Conservation (phyloP, 208 protist species). For the Jaenimonas drosophilae region DNA sequence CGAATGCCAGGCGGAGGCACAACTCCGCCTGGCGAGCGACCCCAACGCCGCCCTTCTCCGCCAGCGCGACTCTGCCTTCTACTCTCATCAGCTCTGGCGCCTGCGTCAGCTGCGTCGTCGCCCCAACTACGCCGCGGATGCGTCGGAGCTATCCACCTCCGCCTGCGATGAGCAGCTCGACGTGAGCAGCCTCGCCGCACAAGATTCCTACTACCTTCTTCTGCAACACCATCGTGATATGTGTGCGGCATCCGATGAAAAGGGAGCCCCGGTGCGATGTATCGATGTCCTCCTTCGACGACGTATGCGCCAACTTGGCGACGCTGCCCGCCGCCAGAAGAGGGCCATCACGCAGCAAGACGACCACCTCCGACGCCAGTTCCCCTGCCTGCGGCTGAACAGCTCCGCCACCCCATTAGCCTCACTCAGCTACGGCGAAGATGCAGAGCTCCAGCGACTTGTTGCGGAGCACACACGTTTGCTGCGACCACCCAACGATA, state of each 20-base stretch:
- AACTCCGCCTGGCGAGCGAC: slow-evolving; percentile 22
- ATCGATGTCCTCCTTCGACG: slow-evolving; percentile 25
- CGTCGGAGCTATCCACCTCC: background rate
- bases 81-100: slow-evolving; percentile 31
- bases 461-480: slow-evolving; percentile 18
- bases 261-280: slow-evolving; percentile 13
- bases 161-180: background rate
- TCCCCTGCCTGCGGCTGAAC: slow-evolving; percentile 26
- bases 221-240: slow-evolving; percentile 22
- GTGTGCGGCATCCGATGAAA: slow-evolving; percentile 8
- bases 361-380: slow-evolving; percentile 18
- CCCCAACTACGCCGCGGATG: slow-evolving; percentile 1
- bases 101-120: slow-evolving; percentile 27
- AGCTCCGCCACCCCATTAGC: slow-evolving; percentile 4
- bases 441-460: slow-evolving; percentile 27
- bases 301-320: slow-evolving; percentile 24
- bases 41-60: slow-evolving; percentile 11
- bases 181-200: slow-evolving; percentile 4
- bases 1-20: slow-evolving; percentile 31
- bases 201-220: slow-evolving; percentile 40
- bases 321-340: slow-evolving; percentile 13
- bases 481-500: slow-evolving; percentile 23
- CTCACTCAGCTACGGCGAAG: slow-evolving; percentile 15
- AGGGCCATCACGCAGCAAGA: slow-evolving; percentile 13
- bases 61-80: slow-evolving; percentile 25